Base-by-base conservation (phyloP, 2,329 filamentous ascomycete genomes). In the Didymella pinodella region DNA sequence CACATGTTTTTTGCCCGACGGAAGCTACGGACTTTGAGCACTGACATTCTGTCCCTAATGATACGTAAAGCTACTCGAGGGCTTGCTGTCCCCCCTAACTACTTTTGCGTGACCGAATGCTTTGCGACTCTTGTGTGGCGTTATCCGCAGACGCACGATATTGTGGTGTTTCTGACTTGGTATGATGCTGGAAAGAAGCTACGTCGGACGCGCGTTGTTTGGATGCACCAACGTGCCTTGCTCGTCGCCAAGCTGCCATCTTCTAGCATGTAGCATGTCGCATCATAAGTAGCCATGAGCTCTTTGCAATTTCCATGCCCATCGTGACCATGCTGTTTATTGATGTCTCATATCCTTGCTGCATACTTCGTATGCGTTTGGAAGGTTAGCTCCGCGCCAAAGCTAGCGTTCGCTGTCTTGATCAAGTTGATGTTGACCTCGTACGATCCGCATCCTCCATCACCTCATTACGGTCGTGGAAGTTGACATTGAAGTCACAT, bases 1-100 rank as follows among this genome's bases (percentile, higher is more conserved):
- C 26, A 20, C 18, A 45, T 48, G 49, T 55, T 54, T 29, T 47
- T 66, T 66, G 60, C 54, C 57, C 46, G 16, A 20, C 18, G 36
- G 38, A 40, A 49, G 49, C 48, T 55, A 40, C 52, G 29, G 47
- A 36, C 28, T 29, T 45, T 57, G 29, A 50, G 54, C 54, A 34
- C 25, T 29, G 6, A 25, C 44, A 55, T 54, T 54, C 54, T 55
- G 48, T 55, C 54, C 25, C 20, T 58, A 50, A 60, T 63, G 31
- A 53, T 26, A 47, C 34, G 38, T 25, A 18, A 18, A 28, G 32
- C 14, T 7, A 36, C 5, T 18, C 32, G 32, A n/a, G 16, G 7
- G 7, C 7, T 36, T n/a, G 14, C n/a, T 16, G 16, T 36, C 31
- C 16, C 11, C 14, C 31, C 5, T 0, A 10, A 32, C 6, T 4